Percentiles rank a stretch among this genome's conserved stretches.
Evolutionary conservation across 2,329 filamentous ascomycete genomes (phyloP).

Genomic region (Cucurbitaria berberidis): DNA sequence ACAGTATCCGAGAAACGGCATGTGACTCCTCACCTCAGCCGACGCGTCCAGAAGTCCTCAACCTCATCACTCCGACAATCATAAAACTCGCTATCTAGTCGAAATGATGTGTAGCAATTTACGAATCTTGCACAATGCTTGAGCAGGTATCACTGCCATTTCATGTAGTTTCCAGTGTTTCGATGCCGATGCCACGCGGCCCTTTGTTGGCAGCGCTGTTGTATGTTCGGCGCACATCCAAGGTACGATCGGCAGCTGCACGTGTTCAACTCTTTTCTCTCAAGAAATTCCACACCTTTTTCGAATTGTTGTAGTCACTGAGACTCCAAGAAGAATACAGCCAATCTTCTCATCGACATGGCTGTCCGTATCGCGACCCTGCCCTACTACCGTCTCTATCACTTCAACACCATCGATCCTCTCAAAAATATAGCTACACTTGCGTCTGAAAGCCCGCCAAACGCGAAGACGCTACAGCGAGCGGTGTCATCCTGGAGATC

Average conservation of each 20-base stretch:
- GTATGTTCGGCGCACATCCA: neutral
- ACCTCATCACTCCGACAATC: neutral
- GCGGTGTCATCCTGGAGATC: conserved; percentile 10
- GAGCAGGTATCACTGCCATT: neutral
- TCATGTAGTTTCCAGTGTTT: neutral
- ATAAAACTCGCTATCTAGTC: no score
- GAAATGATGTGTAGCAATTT: neutral
- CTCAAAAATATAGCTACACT: conserved; percentile 10
- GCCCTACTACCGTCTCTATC: conserved; percentile 20
- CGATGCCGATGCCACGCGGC: neutral
- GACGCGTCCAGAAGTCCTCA: no score
- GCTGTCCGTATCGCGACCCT: conserved; percentile 18
- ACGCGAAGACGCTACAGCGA: neutral
- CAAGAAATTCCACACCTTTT: neutral
- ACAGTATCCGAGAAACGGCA: neutral
- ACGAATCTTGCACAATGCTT: neutral
- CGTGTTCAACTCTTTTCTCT: no score
- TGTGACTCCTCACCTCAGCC: neutral
- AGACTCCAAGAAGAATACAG: neutral
- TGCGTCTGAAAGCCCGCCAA: conserved; percentile 2
- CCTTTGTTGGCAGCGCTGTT: neutral
- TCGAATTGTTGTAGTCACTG: neutral
- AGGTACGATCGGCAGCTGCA: neutral
- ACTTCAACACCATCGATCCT: conserved; percentile 16
- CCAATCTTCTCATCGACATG: neutral